These are phyloP conservation scores for Irpex sp. DNA, from an alignment of 1,284 basidiomycete species.

Conservation along the genomic window DNA sequence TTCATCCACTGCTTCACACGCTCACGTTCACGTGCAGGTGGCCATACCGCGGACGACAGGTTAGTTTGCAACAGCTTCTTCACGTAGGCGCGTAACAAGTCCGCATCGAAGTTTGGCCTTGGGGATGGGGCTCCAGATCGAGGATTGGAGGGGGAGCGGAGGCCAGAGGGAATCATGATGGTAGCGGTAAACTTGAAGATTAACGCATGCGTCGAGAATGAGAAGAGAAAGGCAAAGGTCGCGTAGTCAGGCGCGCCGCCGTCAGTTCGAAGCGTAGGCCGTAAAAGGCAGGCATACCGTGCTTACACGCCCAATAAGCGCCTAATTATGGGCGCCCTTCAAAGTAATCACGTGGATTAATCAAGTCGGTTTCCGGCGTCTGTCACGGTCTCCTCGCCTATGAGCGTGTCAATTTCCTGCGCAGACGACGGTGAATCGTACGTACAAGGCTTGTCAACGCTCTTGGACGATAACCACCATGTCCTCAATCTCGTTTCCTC, in stretches of 20 bases:
- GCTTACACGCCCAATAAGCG: background rate
- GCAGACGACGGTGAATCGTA: background rate
- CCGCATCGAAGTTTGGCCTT: slow-evolving; percentile 65
- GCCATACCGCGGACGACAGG: slow-evolving; percentile 62
- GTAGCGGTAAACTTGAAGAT: background rate
- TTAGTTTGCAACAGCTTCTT: slow-evolving; percentile 72
- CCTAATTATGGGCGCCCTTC: background rate
- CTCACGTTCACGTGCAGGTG: slow-evolving; percentile 62
- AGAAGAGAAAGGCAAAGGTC: slow-evolving; percentile 40
- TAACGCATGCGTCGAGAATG: slow-evolving; percentile 3
- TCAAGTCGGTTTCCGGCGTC: too few species aligned
- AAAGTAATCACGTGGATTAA: too few species aligned
- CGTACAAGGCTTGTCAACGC: background rate
- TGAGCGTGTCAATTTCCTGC: background rate
- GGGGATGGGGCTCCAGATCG: slow-evolving; percentile 56
- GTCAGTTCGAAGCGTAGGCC: background rate
- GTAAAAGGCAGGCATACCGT: slow-evolving; percentile 4
- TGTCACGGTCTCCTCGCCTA: too few species aligned
- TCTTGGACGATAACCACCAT: slow-evolving; percentile 21
- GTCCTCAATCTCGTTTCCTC: slow-evolving; percentile 40
- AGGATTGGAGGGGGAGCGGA: slow-evolving; percentile 46
- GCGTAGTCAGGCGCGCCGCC: background rate
- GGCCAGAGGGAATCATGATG: slow-evolving; percentile 38
- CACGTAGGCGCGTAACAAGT: slow-evolving; percentile 70
- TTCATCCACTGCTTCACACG: slow-evolving; percentile 72